Evolutionary conservation across 2,329 filamentous ascomycete genomes (phyloP).

Genomic region (Colletotrichum sp.): DNA sequence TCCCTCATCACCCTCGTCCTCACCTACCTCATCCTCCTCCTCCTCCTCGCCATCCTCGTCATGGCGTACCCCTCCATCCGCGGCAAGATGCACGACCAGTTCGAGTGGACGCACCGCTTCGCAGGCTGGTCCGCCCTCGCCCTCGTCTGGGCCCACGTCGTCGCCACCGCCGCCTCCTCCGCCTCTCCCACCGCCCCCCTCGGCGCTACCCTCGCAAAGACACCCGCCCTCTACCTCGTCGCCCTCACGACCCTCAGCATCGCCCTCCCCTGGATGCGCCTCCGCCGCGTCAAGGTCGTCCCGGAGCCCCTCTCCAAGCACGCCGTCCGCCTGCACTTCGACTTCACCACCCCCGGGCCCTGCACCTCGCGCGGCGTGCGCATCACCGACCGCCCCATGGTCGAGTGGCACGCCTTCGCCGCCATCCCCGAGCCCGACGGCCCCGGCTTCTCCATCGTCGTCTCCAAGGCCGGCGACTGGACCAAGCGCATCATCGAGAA

Average conservation of each 20-base stretch:
- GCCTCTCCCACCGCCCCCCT: slow-evolving; percentile 38
- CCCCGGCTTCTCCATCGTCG: slow-evolving; percentile 69
- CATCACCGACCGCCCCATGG: slow-evolving; percentile 65
- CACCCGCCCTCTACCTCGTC: slow-evolving; percentile 69
- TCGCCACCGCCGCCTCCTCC: slow-evolving; percentile 55
- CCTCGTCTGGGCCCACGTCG: slow-evolving; percentile 68
- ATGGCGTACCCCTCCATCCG: slow-evolving; percentile 71
- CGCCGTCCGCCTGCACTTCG: slow-evolving; percentile 75
- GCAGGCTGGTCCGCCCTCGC: slow-evolving; percentile 70
- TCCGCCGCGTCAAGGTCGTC: slow-evolving; percentile 72
- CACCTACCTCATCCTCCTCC: slow-evolving; percentile 60
- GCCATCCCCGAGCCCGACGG: slow-evolving; percentile 64
- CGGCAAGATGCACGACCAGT: slow-evolving; percentile 67
- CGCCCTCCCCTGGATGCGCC: slow-evolving; percentile 74
- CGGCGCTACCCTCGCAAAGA: slow-evolving; percentile 40
- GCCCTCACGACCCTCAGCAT: slow-evolving; percentile 67
- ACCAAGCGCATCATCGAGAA: slow-evolving; percentile 67
- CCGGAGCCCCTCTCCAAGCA: slow-evolving; percentile 74
- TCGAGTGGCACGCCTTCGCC: slow-evolving; percentile 79
- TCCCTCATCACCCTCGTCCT: slow-evolving; percentile 48
- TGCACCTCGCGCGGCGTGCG: slow-evolving; percentile 43
- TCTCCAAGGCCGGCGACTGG: slow-evolving; percentile 80
- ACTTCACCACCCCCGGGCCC: slow-evolving; percentile 62
- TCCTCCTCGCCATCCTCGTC: slow-evolving; percentile 64
- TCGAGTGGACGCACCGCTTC: slow-evolving; percentile 76